These are phyloP conservation scores for Stenocarpella maydis DNA, from an alignment of 2,329 filamentous ascomycete genomes.

Conservation along the genomic window DNA sequence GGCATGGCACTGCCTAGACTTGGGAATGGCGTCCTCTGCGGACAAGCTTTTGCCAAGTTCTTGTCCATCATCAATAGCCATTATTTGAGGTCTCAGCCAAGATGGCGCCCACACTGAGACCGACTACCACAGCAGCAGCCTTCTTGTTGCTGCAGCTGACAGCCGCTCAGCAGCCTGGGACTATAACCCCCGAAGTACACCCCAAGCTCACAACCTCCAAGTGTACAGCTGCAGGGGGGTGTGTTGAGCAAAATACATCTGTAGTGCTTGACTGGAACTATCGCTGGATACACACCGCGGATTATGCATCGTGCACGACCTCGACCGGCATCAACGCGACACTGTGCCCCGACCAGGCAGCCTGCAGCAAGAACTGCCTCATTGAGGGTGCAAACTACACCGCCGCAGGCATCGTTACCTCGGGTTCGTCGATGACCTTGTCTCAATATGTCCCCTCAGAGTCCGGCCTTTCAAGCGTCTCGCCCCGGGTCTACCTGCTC, in stretches of 20 bases:
- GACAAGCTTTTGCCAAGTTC: slow-evolving; percentile 24
- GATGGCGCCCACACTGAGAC: slow-evolving; percentile 10
- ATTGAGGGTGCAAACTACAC: slow-evolving; percentile 57
- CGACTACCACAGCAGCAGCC: background rate
- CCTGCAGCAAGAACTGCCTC: slow-evolving; percentile 58
- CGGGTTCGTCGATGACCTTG: slow-evolving; percentile 41
- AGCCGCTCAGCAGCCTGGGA: slow-evolving; percentile 42
- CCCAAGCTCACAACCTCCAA: slow-evolving; percentile 54
- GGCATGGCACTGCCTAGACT: background rate
- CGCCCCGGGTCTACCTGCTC: slow-evolving; percentile 60
- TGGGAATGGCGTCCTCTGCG: background rate
- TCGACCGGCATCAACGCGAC: slow-evolving; percentile 43
- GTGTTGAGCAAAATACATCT: slow-evolving; percentile 50
- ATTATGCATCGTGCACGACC: slow-evolving; percentile 40
- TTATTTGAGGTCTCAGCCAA: background rate
- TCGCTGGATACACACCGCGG: slow-evolving; percentile 50
- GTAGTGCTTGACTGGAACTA: slow-evolving; percentile 52
- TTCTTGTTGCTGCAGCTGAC: slow-evolving; percentile 35
- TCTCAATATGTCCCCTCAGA: slow-evolving; percentile 40
- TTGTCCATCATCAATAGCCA: background rate
- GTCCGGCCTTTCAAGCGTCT: slow-evolving; percentile 37
- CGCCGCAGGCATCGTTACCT: slow-evolving; percentile 39
- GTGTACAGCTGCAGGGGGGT: slow-evolving; percentile 54
- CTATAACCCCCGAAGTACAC: slow-evolving; percentile 48
- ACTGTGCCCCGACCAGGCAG: slow-evolving; percentile 51